Conservation (phyloP, 352 stramenopile species). For the Plasmopara viticola region DNA sequence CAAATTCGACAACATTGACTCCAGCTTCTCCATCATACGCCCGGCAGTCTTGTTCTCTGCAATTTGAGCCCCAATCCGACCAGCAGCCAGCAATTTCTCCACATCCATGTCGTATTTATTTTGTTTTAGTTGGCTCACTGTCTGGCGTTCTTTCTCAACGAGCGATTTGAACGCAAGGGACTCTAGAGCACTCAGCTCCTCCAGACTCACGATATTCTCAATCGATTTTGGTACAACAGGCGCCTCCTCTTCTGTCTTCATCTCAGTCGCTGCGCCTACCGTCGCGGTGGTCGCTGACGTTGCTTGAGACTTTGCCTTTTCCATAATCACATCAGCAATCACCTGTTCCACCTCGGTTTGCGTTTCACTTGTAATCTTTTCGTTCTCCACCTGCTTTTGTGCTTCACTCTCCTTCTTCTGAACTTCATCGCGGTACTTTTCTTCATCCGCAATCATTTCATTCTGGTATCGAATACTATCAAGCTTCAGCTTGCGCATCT, state of each 20-base stretch:
- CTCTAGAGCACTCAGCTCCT: conserved; percentile 76
- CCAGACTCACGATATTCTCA: conserved; percentile 73
- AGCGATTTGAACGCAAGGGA: conserved; percentile 83
- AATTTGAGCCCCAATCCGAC: conserved; percentile 67
- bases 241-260: conserved; percentile 15
- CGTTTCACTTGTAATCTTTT: conserved; percentile 25
- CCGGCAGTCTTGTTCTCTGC: conserved; percentile 87
- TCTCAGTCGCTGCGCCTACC: conserved; percentile 6
- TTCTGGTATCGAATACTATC: conserved; percentile 95
- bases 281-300: background rate
- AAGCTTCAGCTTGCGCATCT: conserved; percentile 80
- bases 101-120: conserved; percentile 88
- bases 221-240: conserved; percentile 44
- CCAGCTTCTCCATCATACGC: conserved; percentile 89
- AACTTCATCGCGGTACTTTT: conserved; percentile 84
- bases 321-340: conserved; percentile 27
- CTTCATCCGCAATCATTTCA: conserved; percentile 90
- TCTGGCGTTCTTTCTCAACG: conserved; percentile 82
- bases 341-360: conserved; percentile 30
- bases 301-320: conserved; percentile 24
- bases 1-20: conserved; percentile 92
- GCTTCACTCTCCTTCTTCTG: conserved; percentile 78
- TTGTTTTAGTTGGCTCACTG: conserved; percentile 79
- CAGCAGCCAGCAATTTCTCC: conserved; percentile 66
- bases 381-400: conserved; percentile 70